phyloP scores from a whole-genome alignment of 148 eudicot genomes.

The Persicaria tinctoria region DNA sequence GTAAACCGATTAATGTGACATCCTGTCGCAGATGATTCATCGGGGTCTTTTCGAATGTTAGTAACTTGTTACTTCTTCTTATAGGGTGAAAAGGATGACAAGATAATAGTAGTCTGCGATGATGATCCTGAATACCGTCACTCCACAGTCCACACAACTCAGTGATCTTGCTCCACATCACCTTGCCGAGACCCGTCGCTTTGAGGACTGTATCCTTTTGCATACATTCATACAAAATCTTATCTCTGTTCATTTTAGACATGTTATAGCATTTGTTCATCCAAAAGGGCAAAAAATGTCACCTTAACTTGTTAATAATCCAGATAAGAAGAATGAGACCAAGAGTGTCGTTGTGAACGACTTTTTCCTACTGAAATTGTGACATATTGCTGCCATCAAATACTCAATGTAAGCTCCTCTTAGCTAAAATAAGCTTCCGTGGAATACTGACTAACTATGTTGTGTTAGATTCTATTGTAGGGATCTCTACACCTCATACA shows the following conservation, averaged over 20 bases:
- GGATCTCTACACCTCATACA: constrained; percentile 69
- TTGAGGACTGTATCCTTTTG: constrained; percentile 86
- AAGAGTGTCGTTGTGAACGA: constrained; percentile 78
- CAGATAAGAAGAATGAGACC: constrained; percentile 96
- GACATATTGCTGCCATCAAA: constrained; percentile 45
- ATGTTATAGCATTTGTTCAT: not conserved
- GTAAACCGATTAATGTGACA: constrained; percentile 20
- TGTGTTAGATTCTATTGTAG: constrained; percentile 22
- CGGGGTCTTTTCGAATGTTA: not conserved
- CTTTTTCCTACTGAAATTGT: constrained; percentile 83
- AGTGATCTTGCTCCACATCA: constrained; percentile 85
- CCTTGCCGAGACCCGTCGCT: constrained; percentile 84
- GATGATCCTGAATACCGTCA: constrained; percentile 94
- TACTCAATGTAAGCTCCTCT: constrained; percentile 64
- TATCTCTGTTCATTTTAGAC: not conserved
- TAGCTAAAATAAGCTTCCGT: not conserved
- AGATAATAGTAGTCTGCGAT: constrained; percentile 87
- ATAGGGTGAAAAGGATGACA: constrained; percentile 94
- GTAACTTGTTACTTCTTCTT: not conserved
- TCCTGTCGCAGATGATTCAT: not conserved
- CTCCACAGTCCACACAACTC: constrained; percentile 53
- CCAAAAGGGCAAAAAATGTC: not conserved
- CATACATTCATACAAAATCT: not conserved
- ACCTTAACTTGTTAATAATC: constrained; percentile 20
- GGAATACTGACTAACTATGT: not conserved